Conservation (phyloP, 129 eudicot genomes). For the Ambrosia trifida region DNA sequence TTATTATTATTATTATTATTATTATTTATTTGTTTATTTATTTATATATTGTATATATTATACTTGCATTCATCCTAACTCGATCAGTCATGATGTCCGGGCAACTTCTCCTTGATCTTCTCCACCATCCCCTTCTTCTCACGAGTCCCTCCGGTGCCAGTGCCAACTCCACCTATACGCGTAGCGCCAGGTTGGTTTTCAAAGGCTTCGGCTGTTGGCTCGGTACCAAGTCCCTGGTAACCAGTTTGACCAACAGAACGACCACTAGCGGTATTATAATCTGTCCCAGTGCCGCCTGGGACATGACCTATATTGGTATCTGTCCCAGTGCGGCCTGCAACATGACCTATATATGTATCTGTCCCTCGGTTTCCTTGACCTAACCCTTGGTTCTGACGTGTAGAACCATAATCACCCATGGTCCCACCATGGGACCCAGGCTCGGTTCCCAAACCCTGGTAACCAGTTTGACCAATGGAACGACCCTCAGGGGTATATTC, state of each 20-base stretch:
- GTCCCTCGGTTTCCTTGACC: not conserved
- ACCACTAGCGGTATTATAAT: not conserved
- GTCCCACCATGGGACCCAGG: not conserved
- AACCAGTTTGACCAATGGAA: slow-evolving; percentile 4
- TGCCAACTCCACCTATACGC: not conserved
- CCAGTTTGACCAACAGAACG: slow-evolving; percentile 11
- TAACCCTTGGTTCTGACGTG: no score
- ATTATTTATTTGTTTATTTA: not conserved
- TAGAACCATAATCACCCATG: not conserved
- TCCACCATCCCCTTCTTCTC: slow-evolving; percentile 79
- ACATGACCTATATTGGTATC: slow-evolving; percentile 3
- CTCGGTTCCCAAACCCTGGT: slow-evolving; percentile 3
- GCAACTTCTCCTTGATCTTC: slow-evolving; percentile 74
- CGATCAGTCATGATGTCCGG: slow-evolving; percentile 33
- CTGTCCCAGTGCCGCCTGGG: not conserved
- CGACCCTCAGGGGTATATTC: not conserved
- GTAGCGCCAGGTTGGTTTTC: not conserved
- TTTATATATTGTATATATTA: not conserved
- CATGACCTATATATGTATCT: not conserved
- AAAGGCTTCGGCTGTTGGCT: not conserved
- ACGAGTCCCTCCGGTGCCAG: slow-evolving; percentile 21
- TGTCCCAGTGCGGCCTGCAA: not conserved
- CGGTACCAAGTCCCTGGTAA: slow-evolving; percentile 13
- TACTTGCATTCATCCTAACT: not conserved
- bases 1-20: not conserved